Evolutionary conservation across 208 protist genomes (phyloP), one percentile per base, ranked within the genome.

Genomic region (Acanthamoeba sp.): DNA sequence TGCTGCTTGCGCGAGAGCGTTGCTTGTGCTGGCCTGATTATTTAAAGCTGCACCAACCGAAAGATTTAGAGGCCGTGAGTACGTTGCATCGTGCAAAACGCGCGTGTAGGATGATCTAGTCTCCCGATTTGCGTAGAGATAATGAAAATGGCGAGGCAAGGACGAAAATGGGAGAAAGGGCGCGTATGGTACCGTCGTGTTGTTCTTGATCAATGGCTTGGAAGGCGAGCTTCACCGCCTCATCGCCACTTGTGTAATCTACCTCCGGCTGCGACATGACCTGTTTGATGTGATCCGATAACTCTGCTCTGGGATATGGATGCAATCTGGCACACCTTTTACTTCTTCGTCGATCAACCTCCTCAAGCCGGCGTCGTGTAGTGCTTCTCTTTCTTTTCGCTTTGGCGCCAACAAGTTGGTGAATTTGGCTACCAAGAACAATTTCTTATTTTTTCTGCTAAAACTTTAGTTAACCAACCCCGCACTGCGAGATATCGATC

Each of bases 211-310:
- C 78, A 14, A 88, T 88, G 10, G 42, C 78, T 62, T 88, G 78
- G n/a, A 88, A 88, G 78, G 78, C 78, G n/a, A 88, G 78, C 18
- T 88, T 88, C 45, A 62, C 14, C 29, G 57, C 78, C 20, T 88
- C 78, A 5, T 88, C 78, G 45, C 71, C 71, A 9, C 45, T 80
- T n/a, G n/a, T 20, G 32, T 88, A 88, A 22, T 88, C 78, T 12
- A 88, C 78, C 20, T 88, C 78, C 6, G 78, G 78, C 78, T 88
- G 78, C 1, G 78, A 88, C 78, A 88, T 50, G 45, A 12, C 12
- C 45, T 50, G 9, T 50, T 12, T 50, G 4, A 50, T 50, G 9
- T 50, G n/a, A n/a, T n/a, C n/a, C n/a, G n/a, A n/a, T n/a, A n/a
- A n/a, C n/a, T n/a, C n/a, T n/a, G n/a, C n/a, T n/a, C n/a, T n/a